These are phyloP conservation scores for Alternaria dauci DNA, from an alignment of 2,329 filamentous ascomycete species.

Conservation along the genomic window DNA sequence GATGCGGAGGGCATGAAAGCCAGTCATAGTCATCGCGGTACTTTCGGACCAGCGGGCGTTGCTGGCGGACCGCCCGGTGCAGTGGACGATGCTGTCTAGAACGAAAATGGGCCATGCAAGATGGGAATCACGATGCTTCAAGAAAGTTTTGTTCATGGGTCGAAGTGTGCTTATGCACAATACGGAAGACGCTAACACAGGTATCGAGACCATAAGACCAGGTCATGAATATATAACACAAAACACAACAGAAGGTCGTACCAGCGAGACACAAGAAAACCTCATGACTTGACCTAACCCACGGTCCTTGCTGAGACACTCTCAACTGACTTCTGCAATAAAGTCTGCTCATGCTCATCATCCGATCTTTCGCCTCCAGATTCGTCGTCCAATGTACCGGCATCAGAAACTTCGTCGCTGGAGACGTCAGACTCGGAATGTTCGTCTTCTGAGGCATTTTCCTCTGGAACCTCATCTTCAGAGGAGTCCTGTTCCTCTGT, in stretches of 20 bases:
- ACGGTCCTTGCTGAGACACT: neutral
- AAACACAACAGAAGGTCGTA: neutral
- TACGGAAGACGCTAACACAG: neutral
- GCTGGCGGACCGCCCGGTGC: constrained; percentile 19
- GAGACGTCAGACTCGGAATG: neutral
- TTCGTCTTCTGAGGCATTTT: neutral
- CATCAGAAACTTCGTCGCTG: neutral
- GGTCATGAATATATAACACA: neutral
- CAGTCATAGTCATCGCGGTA: neutral
- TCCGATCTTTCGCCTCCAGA: neutral
- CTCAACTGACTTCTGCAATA: neutral
- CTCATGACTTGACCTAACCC: neutral
- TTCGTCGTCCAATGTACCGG: neutral
- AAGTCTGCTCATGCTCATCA: neutral
- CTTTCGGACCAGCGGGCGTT: constrained; percentile 18
- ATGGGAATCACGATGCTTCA: neutral
- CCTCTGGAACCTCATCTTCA: neutral
- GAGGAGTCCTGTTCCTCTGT: neutral
- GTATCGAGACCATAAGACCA: neutral
- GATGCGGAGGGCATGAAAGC: neutral
- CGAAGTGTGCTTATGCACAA: neutral
- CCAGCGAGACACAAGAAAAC: neutral
- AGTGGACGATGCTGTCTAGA: constrained; percentile 2
- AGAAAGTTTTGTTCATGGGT: neutral
- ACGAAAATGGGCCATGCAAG: neutral